These are phyloP conservation scores for Gilbertella persicaria DNA, from an alignment of 371 early-diverging fungal species.

Conservation along the genomic window DNA sequence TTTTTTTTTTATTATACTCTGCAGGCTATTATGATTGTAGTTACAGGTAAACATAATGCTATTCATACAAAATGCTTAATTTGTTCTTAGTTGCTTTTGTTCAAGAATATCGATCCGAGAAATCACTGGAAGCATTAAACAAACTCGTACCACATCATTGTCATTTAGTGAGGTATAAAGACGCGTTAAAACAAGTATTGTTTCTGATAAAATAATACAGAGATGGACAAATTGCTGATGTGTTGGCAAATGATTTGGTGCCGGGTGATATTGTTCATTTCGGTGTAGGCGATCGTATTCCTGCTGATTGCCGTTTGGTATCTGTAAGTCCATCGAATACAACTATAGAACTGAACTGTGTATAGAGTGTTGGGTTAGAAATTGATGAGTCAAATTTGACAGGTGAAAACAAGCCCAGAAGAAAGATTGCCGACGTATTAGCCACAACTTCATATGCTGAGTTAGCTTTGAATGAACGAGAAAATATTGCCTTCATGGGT, in stretches of 20 bases:
- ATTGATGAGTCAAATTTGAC: constrained; percentile 89
- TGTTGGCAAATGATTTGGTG: constrained; percentile 76
- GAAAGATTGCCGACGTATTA: constrained; percentile 67
- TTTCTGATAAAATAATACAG: too few relatives aligned
- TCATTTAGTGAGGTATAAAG: constrained; percentile 73
- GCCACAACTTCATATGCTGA: constrained; percentile 42
- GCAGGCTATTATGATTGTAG: constrained; percentile 86
- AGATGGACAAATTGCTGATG: constrained; percentile 57
- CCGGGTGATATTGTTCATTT: constrained; percentile 86
- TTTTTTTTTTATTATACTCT: not conserved
- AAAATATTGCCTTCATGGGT: constrained; percentile 90
- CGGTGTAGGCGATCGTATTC: constrained; percentile 85
- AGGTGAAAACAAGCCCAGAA: constrained; percentile 83
- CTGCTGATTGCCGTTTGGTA: constrained; percentile 81
- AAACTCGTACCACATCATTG: constrained; percentile 86
- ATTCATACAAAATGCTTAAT: too few relatives aligned
- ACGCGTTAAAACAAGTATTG: too few relatives aligned
- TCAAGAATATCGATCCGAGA: constrained; percentile 88
- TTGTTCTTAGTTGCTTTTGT: constrained; percentile 77
- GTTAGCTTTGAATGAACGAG: constrained; percentile 72
- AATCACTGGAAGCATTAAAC: constrained; percentile 84
- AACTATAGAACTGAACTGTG: not conserved
- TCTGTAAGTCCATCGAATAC: constrained; percentile 40
- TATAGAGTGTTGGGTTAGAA: constrained; percentile 71
- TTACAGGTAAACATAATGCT: constrained; percentile 76